These are phyloP conservation scores for Geranium incanum DNA, from an alignment of 441 rosid genomes.

Conservation along the genomic window DNA sequence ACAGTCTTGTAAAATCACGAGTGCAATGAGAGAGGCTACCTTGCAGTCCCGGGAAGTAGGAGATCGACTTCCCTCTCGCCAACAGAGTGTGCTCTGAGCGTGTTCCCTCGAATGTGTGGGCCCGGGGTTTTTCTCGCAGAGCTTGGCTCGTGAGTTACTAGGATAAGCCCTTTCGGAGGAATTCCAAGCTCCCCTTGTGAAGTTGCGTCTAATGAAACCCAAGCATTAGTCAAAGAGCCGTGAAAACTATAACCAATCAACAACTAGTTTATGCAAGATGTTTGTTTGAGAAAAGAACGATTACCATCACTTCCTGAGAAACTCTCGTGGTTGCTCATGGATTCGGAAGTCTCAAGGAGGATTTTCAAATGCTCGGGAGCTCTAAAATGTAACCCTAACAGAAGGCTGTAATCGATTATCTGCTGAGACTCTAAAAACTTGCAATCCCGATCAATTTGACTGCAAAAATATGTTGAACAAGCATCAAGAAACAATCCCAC, in stretches of 20 bases:
- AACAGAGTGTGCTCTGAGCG: constrained; percentile 63
- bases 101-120: constrained; percentile 85
- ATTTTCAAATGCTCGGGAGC: constrained; percentile 72
- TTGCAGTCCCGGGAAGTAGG: constrained; percentile 82
- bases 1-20: neutral
- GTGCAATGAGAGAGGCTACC: constrained; percentile 33
- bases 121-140: constrained; percentile 69
- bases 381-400: constrained; percentile 87
- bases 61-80: constrained; percentile 95
- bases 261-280: neutral
- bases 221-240: constrained; percentile 13
- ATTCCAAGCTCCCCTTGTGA: constrained; percentile 48
- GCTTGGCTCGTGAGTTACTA: constrained; percentile 81
- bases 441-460: constrained; percentile 74
- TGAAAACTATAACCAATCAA: neutral
- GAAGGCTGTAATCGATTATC: constrained; percentile 90
- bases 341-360: constrained; percentile 43
- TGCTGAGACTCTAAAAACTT: constrained; percentile 76
- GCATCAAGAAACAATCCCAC: neutral
- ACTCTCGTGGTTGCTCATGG: constrained; percentile 9
- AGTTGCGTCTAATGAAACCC: constrained; percentile 34
- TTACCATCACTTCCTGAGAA: neutral
- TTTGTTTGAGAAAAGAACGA: neutral
- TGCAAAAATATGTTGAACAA: constrained; percentile 27
- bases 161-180: constrained; percentile 61